phyloP scores from a whole-genome alignment of 768 basidiomycete genomes.

The Dendrothele bispora region DNA sequence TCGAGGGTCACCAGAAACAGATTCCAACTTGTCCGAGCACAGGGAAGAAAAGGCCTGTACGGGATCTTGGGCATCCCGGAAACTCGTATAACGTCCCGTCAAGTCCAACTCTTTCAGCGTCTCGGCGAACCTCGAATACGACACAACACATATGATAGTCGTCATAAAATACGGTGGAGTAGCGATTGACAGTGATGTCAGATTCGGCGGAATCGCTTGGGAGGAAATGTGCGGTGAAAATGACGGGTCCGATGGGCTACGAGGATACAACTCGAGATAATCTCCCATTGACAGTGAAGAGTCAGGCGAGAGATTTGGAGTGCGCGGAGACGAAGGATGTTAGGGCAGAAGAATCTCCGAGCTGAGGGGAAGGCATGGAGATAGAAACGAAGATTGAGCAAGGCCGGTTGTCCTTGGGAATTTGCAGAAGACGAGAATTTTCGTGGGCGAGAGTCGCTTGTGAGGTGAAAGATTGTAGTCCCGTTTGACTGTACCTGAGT shows the following conservation, averaged over 20 bases:
- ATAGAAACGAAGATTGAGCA: neutral
- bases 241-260: neutral
- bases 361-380: slow-evolving; percentile 1
- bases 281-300: too few species aligned
- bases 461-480: neutral
- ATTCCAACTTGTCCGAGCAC: too few species aligned
- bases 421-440: neutral
- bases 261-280: too few species aligned
- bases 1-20: too few species aligned
- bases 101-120: neutral
- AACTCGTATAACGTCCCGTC: neutral
- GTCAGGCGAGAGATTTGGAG: too few species aligned
- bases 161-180: too few species aligned
- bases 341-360: slow-evolving; percentile 1
- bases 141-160: too few species aligned
- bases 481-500: neutral
- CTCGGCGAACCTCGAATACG: too few species aligned
- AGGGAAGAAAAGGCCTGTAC: neutral
- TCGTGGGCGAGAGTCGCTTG: neutral
- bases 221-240: too few species aligned
- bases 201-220: too few species aligned
- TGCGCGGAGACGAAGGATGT: neutral
- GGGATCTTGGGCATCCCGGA: neutral
- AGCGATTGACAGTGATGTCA: too few species aligned
- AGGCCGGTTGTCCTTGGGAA: neutral